Percentiles rank a stretch among this genome's conserved stretches.
phyloP scores from a whole-genome alignment of 2,329 filamentous ascomycete genomes.

The Beauveria rudraprayagi region DNA sequence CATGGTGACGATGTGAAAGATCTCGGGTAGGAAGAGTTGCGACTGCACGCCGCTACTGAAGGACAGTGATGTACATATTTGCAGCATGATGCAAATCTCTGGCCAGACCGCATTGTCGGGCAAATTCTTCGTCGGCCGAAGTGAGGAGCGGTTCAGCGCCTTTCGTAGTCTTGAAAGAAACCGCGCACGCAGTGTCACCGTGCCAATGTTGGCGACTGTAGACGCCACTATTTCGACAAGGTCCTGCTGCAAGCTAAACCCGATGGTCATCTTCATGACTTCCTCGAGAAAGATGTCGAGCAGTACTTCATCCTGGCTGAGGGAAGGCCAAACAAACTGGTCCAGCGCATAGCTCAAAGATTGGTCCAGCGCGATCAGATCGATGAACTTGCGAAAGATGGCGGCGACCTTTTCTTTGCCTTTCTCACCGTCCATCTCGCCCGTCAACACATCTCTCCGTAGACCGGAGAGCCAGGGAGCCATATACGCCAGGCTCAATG shows the following conservation, averaged over 20 bases:
- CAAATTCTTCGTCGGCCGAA: conserved; percentile 56
- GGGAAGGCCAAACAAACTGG: conserved; percentile 56
- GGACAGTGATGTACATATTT: conserved; percentile 58
- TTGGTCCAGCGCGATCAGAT: conserved; percentile 54
- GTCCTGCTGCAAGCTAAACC: conserved; percentile 49
- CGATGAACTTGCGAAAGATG: conserved; percentile 59
- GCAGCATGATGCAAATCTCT: conserved; percentile 60
- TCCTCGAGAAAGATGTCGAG: conserved; percentile 62
- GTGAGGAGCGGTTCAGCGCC: conserved; percentile 57
- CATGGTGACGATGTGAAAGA: conserved; percentile 66
- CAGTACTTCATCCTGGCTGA: conserved; percentile 56
- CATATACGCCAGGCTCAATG: conserved; percentile 60
- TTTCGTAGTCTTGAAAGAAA: conserved; percentile 58
- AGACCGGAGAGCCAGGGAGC: conserved; percentile 59
- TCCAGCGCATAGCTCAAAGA: conserved; percentile 53
- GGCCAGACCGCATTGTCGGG: conserved; percentile 61
- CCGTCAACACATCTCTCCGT: conserved; percentile 49
- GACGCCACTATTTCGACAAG: conserved; percentile 53
- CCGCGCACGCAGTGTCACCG: conserved; percentile 57
- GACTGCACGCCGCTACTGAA: conserved; percentile 61
- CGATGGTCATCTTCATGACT: conserved; percentile 54
- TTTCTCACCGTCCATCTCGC: conserved; percentile 56
- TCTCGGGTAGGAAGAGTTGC: conserved; percentile 59
- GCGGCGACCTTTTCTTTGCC: conserved; percentile 55
- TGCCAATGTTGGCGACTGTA: conserved; percentile 55